phyloP scores from a whole-genome alignment of 768 basidiomycete species.

The Pisolithus marmoratus region DNA sequence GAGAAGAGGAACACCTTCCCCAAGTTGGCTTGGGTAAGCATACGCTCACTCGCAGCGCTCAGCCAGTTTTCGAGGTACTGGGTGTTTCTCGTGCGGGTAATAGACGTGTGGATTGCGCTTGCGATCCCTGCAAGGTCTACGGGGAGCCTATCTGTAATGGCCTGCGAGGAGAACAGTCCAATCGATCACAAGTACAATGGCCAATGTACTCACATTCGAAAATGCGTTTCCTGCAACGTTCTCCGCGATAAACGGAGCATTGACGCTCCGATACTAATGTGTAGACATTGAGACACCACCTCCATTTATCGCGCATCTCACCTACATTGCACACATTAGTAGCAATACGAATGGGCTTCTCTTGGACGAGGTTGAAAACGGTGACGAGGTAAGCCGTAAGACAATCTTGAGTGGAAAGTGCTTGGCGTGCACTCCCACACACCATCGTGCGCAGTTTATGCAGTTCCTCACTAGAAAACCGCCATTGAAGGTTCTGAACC shows the following conservation, averaged over 20 bases:
- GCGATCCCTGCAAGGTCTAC: neutral
- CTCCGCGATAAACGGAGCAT: neutral
- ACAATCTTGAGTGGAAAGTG: constrained; percentile 17
- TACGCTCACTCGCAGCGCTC: neutral
- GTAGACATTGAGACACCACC: neutral
- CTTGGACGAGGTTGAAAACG: constrained; percentile 11
- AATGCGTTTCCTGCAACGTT: neutral
- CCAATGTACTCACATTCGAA: neutral
- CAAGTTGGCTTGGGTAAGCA: neutral
- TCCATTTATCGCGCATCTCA: neutral
- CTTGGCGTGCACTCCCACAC: neutral
- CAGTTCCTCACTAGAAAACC: neutral
- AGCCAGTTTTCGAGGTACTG: neutral
- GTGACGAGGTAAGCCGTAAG: constrained; percentile 18
- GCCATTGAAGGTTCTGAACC: neutral
- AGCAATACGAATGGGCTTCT: constrained; percentile 5
- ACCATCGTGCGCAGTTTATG: neutral
- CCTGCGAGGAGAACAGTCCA: neutral
- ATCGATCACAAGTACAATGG: too few relatives aligned
- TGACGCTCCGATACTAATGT: neutral
- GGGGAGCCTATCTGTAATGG: neutral
- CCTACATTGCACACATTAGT: neutral
- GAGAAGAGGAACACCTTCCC: neutral
- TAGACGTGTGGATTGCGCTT: neutral
- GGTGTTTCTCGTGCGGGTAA: neutral